Percentiles rank a stretch among this genome's conserved stretches.
Conservation (phyloP, 1,139 yeast genomes). For the Pneumocystis sp. region DNA sequence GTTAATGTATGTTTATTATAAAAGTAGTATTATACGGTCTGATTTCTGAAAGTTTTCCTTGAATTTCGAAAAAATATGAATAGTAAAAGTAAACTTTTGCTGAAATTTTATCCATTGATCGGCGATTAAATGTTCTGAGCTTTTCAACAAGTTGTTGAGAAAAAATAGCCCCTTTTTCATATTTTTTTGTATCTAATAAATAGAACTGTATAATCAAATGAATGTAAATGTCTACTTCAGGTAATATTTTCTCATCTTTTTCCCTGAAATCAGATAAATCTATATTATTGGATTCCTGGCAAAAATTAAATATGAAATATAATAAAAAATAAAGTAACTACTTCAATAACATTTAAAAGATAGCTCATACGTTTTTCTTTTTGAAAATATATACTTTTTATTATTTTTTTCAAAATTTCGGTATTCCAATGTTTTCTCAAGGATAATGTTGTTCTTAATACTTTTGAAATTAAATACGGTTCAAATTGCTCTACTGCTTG, state of each 20-base stretch:
- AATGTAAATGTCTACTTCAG: constrained; percentile 69
- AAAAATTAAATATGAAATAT: constrained; percentile 3
- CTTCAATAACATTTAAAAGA: constrained; percentile 20
- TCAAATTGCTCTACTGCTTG: constrained; percentile 69
- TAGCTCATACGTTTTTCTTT: constrained; percentile 21
- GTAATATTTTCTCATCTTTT: constrained; percentile 31
- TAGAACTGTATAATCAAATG: constrained; percentile 67
- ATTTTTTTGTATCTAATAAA: constrained; percentile 47
- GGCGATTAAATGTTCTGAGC: constrained; percentile 52
- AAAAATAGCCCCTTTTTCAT: constrained; percentile 21
- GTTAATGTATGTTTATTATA: neutral
- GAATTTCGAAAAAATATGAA: constrained; percentile 60
- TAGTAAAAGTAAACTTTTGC: constrained; percentile 93
- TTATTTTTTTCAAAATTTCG: constrained; percentile 38
- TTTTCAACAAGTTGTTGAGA: constrained; percentile 38
- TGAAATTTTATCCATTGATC: constrained; percentile 71
- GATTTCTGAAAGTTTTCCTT: constrained; percentile 40
- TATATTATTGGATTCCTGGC: constrained; percentile 15
- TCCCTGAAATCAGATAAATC: constrained; percentile 16
- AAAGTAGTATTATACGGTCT: constrained; percentile 31
- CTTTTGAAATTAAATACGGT: constrained; percentile 74
- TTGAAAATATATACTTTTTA: constrained; percentile 40
- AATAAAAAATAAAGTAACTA: constrained; percentile 16
- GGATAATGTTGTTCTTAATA: constrained; percentile 66
- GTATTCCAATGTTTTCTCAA: constrained; percentile 51